A percentile compares a stretch with the other conserved stretches of the same genome.
Evolutionary conservation across 2,329 filamentous ascomycete genomes (phyloP).

Genomic region (Sporothrix euskadiensis): DNA sequence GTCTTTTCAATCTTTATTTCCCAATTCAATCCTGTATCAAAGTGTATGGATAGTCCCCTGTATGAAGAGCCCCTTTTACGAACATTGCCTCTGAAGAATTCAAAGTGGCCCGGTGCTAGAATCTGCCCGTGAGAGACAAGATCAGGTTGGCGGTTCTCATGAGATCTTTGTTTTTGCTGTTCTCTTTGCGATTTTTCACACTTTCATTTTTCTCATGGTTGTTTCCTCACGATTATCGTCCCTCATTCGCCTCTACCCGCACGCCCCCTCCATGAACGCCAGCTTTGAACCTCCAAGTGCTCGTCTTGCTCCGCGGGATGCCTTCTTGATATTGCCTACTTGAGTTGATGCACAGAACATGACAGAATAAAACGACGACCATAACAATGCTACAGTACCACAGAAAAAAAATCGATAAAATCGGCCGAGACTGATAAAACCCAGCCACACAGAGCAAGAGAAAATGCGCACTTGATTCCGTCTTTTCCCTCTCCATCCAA

Average conservation of each 20-base stretch:
- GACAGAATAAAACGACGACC: conserved; percentile 26
- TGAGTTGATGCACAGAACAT: conserved; percentile 19
- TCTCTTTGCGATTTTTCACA: neutral
- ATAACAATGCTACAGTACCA: conserved; percentile 14
- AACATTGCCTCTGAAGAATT: neutral
- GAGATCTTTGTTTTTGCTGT: neutral
- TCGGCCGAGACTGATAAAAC: neutral
- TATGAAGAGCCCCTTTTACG: neutral
- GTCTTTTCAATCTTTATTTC: neutral
- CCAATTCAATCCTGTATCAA: neutral
- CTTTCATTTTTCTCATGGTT: neutral
- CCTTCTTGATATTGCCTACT: conserved; percentile 19
- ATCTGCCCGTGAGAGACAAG: neutral
- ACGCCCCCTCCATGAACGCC: conserved; percentile 22
- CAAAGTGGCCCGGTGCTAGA: neutral
- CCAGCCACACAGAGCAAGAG: neutral
- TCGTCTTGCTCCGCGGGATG: conserved; percentile 17
- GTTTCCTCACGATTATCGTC: neutral
- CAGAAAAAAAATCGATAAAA: conserved; percentile 21
- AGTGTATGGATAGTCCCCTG: neutral
- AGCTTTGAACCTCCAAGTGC: neutral
- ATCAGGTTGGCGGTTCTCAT: neutral
- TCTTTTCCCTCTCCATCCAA: conserved; percentile 39
- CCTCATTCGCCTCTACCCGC: neutral
- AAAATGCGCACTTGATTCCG: conserved; percentile 24